Percentiles rank a stretch among this genome's conserved stretches.
Conservation (phyloP, 257 asterid species). For the Nicotiana paniculata region DNA sequence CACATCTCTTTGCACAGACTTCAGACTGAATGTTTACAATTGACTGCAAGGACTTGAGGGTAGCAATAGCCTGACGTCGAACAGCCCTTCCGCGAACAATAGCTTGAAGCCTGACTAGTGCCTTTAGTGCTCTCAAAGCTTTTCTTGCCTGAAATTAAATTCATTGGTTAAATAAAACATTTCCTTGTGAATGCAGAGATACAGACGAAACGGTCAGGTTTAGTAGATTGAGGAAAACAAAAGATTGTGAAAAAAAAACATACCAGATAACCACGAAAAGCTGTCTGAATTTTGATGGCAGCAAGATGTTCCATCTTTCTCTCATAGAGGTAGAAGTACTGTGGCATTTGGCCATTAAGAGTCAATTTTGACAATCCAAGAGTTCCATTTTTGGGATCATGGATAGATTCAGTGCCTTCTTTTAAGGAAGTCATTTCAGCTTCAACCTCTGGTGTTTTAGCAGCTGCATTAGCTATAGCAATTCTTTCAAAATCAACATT, state of each 20-base stretch:
- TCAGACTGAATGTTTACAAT: constrained; percentile 77
- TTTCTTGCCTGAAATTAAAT: constrained; percentile 60
- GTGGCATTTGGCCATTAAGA: not conserved
- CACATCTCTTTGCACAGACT: constrained; percentile 63
- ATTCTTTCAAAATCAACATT: constrained; percentile 8
- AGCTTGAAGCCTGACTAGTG: constrained; percentile 90
- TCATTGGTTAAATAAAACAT: not conserved
- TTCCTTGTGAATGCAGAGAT: not conserved
- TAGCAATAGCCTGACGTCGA: constrained; percentile 68
- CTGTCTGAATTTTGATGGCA: constrained; percentile 73
- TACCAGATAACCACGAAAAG: constrained; percentile 73
- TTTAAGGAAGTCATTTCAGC: constrained; percentile 5
- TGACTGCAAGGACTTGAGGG: constrained; percentile 83
- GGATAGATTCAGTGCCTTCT: constrained; percentile 8
- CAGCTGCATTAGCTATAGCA: constrained; percentile 17
- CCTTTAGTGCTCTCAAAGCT: constrained; percentile 79
- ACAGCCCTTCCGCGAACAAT: constrained; percentile 92
- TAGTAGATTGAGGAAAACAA: not conserved
- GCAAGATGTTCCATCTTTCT: constrained; percentile 30
- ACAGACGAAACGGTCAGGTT: not conserved
- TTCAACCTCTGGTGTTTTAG: not conserved
- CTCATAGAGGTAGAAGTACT: constrained; percentile 4
- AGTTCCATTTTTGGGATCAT: constrained; percentile 13
- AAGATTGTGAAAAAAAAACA: constrained; percentile 15
- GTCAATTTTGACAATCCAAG: constrained; percentile 17